Base-by-base conservation (phyloP, 768 basidiomycete species). In the Holtermanniella nyarrowii region DNA sequence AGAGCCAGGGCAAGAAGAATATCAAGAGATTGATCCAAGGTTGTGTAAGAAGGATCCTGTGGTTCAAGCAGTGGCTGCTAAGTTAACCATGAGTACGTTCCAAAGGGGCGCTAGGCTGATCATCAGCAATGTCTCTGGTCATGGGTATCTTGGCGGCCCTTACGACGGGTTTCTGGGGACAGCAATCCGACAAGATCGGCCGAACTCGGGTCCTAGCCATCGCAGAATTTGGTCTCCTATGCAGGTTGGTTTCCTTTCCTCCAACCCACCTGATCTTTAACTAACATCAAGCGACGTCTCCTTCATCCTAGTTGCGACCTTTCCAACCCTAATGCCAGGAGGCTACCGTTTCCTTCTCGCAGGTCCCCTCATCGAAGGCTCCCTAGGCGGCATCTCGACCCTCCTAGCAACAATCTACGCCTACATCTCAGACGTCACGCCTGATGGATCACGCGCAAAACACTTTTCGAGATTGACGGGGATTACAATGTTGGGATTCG, bases 161-260 rank as follows among this genome's bases (percentile, higher is more conserved):
- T 44, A 86, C 85, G 3, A 87, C 87, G 0, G 86, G 85, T 0
- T 85, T 83, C 74, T 95, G 89, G 89, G 86, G 86, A 47, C 78
- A 81, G 45, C 79, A 82, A 40, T 83, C 85, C 10, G 88, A 91
- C 66, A 72, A 76, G 7, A 73, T 82, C 56, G 89, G 89, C 10
- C 78, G 89, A 27, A 88, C 83, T 44, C 78, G 77, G 22, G 79
- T 91, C 42, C 78, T 91, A 51, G 78, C 79, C 1, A 68, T 80
- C 14, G 78, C 83, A 31, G 75, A 84, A 4, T 54, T 81, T 18
- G 88, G 89, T 14, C 76, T 88, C 1, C 75, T 87, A 49, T 70
- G 80, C 57, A 85, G 83, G 88, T 87, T 62, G 51, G 81, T 74
- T 52, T 21, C 2, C 31, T 37, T 37, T 7, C 31, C 7, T 7